A percentile compares a stretch with the other conserved stretches of the same genome.
Conservation (phyloP, 805 yeast genomes). For the Barnettozyma pratensis region DNA sequence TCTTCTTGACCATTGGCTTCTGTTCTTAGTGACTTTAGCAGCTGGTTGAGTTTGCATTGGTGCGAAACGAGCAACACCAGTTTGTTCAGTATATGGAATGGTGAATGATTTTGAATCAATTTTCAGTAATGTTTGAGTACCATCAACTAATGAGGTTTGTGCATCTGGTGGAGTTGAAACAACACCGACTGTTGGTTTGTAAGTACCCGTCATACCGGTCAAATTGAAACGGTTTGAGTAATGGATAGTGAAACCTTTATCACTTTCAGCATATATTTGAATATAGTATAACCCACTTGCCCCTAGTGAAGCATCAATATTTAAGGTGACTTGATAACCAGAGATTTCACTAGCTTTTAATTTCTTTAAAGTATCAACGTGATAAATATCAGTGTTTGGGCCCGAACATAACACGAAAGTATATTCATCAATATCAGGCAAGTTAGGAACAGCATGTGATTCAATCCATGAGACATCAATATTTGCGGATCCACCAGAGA, state of each 20-base stretch:
- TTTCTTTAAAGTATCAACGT: slow-evolving; percentile 30
- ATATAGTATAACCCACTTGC: slow-evolving; percentile 67
- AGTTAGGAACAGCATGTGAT: slow-evolving; percentile 42
- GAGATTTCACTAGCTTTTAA: slow-evolving; percentile 29
- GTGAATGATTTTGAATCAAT: slow-evolving; percentile 50
- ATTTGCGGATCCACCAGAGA: slow-evolving; percentile 24
- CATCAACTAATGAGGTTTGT: slow-evolving; percentile 30
- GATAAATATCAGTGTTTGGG: slow-evolving; percentile 41
- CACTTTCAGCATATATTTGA: slow-evolving; percentile 52
- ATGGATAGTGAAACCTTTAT: slow-evolving; percentile 49
- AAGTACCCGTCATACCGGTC: slow-evolving; percentile 67
- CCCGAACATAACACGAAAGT: slow-evolving; percentile 69
- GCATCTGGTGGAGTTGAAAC: slow-evolving; percentile 40
- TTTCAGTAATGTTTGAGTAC: slow-evolving; percentile 32
- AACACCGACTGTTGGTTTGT: slow-evolving; percentile 40
- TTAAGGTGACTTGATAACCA: slow-evolving; percentile 33
- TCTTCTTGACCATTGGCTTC: slow-evolving; percentile 56
- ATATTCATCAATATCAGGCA: slow-evolving; percentile 39
- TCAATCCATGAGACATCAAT: slow-evolving; percentile 49
- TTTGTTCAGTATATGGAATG: slow-evolving; percentile 71
- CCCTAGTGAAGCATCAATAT: slow-evolving; percentile 38
- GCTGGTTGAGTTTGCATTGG: slow-evolving; percentile 95
- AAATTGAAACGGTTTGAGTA: slow-evolving; percentile 65
- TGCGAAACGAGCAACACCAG: slow-evolving; percentile 75
- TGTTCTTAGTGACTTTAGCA: slow-evolving; percentile 48